Evolutionary conservation across 306 rosid genomes (phyloP).

Genomic region (Castanea crenata): DNA sequence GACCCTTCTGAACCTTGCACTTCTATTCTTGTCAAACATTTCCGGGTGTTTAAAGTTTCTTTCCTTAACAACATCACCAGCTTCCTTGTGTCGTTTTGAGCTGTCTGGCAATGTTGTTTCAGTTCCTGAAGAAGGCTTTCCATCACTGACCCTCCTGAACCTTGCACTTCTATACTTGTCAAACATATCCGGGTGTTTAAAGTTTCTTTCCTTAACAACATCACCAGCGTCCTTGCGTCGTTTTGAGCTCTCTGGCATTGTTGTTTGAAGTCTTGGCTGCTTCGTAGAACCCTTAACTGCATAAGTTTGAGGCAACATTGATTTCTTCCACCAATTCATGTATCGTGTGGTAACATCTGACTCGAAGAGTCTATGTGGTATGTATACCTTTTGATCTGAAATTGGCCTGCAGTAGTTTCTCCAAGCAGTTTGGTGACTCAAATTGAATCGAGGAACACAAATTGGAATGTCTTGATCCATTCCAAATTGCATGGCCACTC

Average conservation of each 20-base stretch:
- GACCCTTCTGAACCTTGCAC: too few species aligned
- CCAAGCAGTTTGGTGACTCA: slow-evolving; percentile 1
- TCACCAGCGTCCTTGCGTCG: background rate
- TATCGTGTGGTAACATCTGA: slow-evolving; percentile 26
- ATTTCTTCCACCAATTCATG: slow-evolving; percentile 4
- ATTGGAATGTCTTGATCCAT: slow-evolving; percentile 60
- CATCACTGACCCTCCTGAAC: too few species aligned
- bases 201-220: too few species aligned
- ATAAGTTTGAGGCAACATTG: background rate
- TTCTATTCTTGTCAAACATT: too few species aligned
- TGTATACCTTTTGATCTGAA: background rate
- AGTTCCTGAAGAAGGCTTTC: too few species aligned
- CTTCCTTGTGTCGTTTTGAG: background rate
- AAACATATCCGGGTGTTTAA: too few species aligned
- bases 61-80: too few species aligned
- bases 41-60: too few species aligned
- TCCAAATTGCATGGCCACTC: slow-evolving; percentile 71
- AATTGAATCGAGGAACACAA: background rate
- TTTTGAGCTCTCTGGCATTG: background rate
- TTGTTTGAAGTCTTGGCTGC: background rate
- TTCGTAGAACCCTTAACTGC: background rate
- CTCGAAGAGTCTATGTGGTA: slow-evolving; percentile 14
- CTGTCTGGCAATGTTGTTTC: too few species aligned
- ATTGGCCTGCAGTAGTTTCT: background rate
- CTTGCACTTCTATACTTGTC: too few species aligned